phyloP scores from a whole-genome alignment of 164 flowering plant genomes.

The Vitis amurensis region DNA sequence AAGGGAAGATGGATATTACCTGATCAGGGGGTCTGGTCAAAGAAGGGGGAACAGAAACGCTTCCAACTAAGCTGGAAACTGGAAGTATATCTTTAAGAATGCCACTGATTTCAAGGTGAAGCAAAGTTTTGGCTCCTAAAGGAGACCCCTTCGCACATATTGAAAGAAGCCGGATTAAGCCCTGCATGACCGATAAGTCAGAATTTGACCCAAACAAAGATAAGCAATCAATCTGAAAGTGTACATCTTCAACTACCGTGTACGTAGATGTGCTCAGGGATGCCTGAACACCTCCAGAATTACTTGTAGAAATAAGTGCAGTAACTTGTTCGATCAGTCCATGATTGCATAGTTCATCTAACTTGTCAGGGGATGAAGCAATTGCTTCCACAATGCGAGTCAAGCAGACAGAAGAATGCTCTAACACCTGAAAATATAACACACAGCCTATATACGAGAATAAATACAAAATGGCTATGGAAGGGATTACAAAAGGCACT shows the following conservation, averaged over 20 bases:
- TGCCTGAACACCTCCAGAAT: constrained; percentile 92
- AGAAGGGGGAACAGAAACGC: constrained; percentile 85
- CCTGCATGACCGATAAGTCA: constrained; percentile 55
- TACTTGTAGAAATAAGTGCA: constrained; percentile 79
- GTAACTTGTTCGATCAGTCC: constrained; percentile 97
- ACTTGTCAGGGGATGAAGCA: constrained; percentile 82
- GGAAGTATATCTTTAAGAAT: constrained; percentile 87
- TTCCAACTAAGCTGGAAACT: constrained; percentile 74
- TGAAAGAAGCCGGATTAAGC: constrained; percentile 88
- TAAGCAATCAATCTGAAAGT: background rate
- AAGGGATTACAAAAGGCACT: too few relatives aligned
- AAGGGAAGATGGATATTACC: constrained; percentile 37
- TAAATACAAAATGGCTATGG: too few relatives aligned
- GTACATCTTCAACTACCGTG: constrained; percentile 53
- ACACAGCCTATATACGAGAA: too few relatives aligned
- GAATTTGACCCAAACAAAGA: background rate
- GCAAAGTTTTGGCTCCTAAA: constrained; percentile 81
- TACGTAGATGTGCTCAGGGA: constrained; percentile 90
- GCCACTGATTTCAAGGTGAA: constrained; percentile 94
- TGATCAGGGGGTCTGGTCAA: constrained; percentile 94
- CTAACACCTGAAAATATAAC: constrained; percentile 64
- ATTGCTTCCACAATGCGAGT: constrained; percentile 97
- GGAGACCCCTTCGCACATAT: constrained; percentile 96
- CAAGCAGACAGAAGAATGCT: constrained; percentile 95
- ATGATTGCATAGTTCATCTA: constrained; percentile 94